Evolutionary conservation across 306 rosid genomes (phyloP).

Genomic region (Citrullus colocynthis): DNA sequence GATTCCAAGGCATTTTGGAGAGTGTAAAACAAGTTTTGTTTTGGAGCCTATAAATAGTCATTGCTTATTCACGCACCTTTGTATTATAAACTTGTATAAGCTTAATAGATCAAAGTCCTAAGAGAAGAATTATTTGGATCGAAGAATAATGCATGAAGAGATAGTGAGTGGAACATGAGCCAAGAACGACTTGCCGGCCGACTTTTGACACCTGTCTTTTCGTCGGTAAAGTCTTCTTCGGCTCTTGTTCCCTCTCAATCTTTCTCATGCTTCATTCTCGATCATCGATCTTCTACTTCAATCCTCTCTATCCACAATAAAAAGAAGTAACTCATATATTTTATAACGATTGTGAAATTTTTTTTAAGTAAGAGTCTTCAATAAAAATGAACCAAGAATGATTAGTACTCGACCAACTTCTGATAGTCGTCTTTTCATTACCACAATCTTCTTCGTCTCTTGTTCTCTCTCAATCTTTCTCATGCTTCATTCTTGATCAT

Average conservation of each 20-base stretch:
- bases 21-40: neutral
- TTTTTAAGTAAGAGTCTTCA: too few relatives aligned
- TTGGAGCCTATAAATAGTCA: neutral
- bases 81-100: neutral
- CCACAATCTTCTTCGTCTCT: too few relatives aligned
- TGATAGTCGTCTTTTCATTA: too few relatives aligned
- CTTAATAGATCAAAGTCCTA: neutral
- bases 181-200: conserved; percentile 2
- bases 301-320: neutral
- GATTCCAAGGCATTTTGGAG: neutral
- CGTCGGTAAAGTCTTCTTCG: neutral
- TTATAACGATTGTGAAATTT: too few relatives aligned
- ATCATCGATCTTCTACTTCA: neutral
- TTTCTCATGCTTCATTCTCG: neutral
- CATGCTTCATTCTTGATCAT: too few relatives aligned
- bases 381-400: too few relatives aligned
- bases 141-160: neutral
- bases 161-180: neutral
- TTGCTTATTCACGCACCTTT: neutral
- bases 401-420: too few relatives aligned
- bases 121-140: neutral
- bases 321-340: too few relatives aligned
- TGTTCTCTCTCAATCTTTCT: too few relatives aligned
- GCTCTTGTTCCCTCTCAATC: neutral
- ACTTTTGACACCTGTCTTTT: neutral